Base-by-base conservation (phyloP, 2,329 filamentous ascomycete genomes). In the Xylariaceae sp. region DNA sequence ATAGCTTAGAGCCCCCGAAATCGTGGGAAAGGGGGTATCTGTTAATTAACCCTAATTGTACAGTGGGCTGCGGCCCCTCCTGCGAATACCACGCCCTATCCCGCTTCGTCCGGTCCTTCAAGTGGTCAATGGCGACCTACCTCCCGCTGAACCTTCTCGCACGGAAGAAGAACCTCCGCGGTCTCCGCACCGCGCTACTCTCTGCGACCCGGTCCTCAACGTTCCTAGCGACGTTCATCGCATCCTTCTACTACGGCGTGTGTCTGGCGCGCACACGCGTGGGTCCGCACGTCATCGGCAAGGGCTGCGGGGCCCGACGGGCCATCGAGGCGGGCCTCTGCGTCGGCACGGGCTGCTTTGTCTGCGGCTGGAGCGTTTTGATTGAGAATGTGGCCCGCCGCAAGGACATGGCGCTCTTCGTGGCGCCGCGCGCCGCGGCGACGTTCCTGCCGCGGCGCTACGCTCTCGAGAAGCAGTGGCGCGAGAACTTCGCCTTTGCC, bases 341-440 rank as follows among this genome's bases (percentile, higher is more conserved):
- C 65, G 84, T 96, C 9, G 84, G 84, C 7, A 75, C 81, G 0
- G 91, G 90, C 6, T 93, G 90, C 71, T 72, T 85, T 51, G 75
- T 91, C 42, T 96, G 91, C 69, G 91, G 91, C 2, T 91, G 89
- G 87, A 93, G 90, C 73, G 86, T 95, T 44, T 76, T 96, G 44
- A 74, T 91, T 37, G 91, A 96, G 74, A 78, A 83, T 71, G 67
- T 80, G 4, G 77, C 79, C 44, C 82, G 89, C 60, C 79, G 88
- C 54, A 87, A 89, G 67, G 91, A 96, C 68, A 82, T 96, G 68
- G 84, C 88, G 7, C 79, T 95, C 40, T 96, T 96, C 70, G 90
- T 95, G 43, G 85, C 89, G 19, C 91, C 91, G 0, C 81, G 90
- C 60, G 91, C 91, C 14, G 77, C 90, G 60, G 89, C 89, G 7